Percentiles rank a stretch among this genome's conserved stretches.
These are phyloP conservation scores for Huntiella savannae DNA, from an alignment of 2,329 filamentous ascomycete genomes.

Conservation along the genomic window DNA sequence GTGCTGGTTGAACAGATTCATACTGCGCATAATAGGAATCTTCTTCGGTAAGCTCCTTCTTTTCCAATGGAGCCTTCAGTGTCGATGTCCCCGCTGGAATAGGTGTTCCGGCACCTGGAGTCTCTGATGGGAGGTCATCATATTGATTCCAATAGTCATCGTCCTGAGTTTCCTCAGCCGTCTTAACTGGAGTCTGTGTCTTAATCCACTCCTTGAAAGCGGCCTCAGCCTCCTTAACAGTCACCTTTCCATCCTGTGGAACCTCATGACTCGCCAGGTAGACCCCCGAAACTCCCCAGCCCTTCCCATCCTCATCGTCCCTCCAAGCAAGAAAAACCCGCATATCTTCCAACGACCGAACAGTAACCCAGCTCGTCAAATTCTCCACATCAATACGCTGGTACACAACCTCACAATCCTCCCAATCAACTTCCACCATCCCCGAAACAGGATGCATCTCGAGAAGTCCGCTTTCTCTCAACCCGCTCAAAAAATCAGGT, in stretches of 20 bases:
- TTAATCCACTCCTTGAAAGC: neutral
- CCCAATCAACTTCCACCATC: slow-evolving; percentile 57
- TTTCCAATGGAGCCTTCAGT: slow-evolving; percentile 1
- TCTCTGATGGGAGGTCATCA: slow-evolving; percentile 27
- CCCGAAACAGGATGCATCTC: slow-evolving; percentile 69
- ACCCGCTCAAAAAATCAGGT: slow-evolving; percentile 46
- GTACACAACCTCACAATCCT: slow-evolving; percentile 44
- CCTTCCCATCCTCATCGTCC: slow-evolving; percentile 38
- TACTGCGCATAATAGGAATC: slow-evolving; percentile 62
- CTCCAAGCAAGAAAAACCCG: slow-evolving; percentile 52
- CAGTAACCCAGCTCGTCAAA: slow-evolving; percentile 44
- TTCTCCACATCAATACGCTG: slow-evolving; percentile 58
- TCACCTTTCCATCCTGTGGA: neutral
- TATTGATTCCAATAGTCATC: slow-evolving; percentile 26
- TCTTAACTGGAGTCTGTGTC: neutral
- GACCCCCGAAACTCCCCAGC: slow-evolving; percentile 51
- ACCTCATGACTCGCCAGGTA: slow-evolving; percentile 1
- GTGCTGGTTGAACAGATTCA: slow-evolving; percentile 57
- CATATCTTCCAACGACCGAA: slow-evolving; percentile 18
- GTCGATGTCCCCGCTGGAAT: slow-evolving; percentile 14
- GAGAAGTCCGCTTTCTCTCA: slow-evolving; percentile 38
- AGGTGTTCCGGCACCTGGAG: slow-evolving; percentile 45
- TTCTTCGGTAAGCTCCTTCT: slow-evolving; percentile 29
- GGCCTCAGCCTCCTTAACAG: slow-evolving; percentile 15
- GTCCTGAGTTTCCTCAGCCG: slow-evolving; percentile 21